Conservation (phyloP, 768 basidiomycete genomes). For the Leccinum barrowsii region DNA sequence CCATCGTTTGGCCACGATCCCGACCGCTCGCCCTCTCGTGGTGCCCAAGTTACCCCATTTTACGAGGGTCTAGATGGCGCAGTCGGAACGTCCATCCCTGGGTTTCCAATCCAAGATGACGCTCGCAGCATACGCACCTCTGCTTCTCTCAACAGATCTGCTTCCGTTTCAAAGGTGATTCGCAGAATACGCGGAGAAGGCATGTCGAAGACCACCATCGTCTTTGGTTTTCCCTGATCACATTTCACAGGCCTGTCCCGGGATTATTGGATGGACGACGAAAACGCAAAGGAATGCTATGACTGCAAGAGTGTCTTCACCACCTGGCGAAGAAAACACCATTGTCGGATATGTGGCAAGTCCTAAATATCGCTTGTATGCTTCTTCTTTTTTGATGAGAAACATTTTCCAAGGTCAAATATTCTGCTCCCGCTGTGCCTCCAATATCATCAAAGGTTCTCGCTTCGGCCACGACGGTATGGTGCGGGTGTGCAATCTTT, state of each 20-base stretch:
- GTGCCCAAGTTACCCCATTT: slow-evolving; percentile 46
- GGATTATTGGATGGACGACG: slow-evolving; percentile 99
- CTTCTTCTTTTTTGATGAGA: not conserved
- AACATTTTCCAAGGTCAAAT: slow-evolving; percentile 74
- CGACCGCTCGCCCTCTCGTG: slow-evolving; percentile 56
- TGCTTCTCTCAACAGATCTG: slow-evolving; percentile 66
- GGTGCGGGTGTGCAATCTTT: slow-evolving; percentile 93
- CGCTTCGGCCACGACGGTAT: slow-evolving; percentile 95
- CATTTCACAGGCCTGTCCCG: slow-evolving; percentile 65
- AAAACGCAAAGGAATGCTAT: slow-evolving; percentile 92
- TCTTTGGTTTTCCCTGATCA: slow-evolving; percentile 6
- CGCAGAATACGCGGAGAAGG: slow-evolving; percentile 90
- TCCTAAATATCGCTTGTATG: slow-evolving; percentile 2
- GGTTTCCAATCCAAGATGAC: slow-evolving; percentile 90
- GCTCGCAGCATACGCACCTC: slow-evolving; percentile 80
- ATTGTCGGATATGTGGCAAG: slow-evolving; percentile 94
- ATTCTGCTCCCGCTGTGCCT: slow-evolving; percentile 96
- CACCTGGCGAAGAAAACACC: slow-evolving; percentile 92
- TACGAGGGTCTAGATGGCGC: slow-evolving; percentile 54
- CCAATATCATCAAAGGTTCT: slow-evolving; percentile 91
- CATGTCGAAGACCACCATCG: slow-evolving; percentile 22
- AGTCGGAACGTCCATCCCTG: slow-evolving; percentile 80
- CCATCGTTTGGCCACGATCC: slow-evolving; percentile 66
- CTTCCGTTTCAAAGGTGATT: slow-evolving; percentile 89
- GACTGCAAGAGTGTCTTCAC: slow-evolving; percentile 95